A percentile compares a stretch with the other conserved stretches of the same genome.
Conservation (phyloP, 2,329 filamentous ascomycete species). For the Escovopsis sp. region DNA sequence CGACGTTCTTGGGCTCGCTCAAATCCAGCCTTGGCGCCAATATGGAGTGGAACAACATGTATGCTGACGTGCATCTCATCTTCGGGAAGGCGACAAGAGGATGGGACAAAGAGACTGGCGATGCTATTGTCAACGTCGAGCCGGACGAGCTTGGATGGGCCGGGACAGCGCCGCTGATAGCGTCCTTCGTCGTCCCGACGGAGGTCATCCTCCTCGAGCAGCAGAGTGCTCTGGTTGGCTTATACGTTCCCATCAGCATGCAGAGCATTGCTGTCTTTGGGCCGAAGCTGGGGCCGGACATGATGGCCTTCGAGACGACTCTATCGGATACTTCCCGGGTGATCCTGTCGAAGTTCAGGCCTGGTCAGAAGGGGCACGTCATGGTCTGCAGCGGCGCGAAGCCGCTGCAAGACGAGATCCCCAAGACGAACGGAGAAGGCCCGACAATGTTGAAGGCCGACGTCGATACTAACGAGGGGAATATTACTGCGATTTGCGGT, state of each 20-base stretch:
- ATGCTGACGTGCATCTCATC: conserved; percentile 24
- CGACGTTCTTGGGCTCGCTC: conserved; percentile 17
- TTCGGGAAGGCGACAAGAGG: conserved; percentile 22
- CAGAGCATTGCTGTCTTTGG: conserved; percentile 13
- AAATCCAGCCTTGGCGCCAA: conserved; percentile 10
- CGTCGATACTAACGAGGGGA: conserved; percentile 14
- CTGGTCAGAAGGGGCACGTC: conserved; percentile 18
- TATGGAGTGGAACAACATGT: conserved; percentile 21
- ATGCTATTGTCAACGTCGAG: conserved; percentile 20
- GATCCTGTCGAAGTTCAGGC: conserved; percentile 22
- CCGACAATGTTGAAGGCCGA: conserved; percentile 16
- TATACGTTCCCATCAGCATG: conserved; percentile 16
- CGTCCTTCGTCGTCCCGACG: conserved; percentile 26
- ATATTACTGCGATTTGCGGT: conserved; percentile 23
- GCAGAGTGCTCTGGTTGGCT: conserved; percentile 15
- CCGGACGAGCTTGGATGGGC: conserved; percentile 23
- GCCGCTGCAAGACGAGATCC: conserved; percentile 8
- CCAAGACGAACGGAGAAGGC: conserved; percentile 9
- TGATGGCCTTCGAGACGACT: conserved; percentile 19
- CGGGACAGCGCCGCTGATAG: conserved; percentile 24
- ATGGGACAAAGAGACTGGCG: conserved; percentile 11
- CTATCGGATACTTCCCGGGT: conserved; percentile 17
- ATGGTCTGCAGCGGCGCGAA: conserved; percentile 12
- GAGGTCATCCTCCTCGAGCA: conserved; percentile 20
- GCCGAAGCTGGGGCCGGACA: conserved; percentile 11